Evolutionary conservation across 139 green algal species (phyloP).

Genomic region (Dunaliella sp.): DNA sequence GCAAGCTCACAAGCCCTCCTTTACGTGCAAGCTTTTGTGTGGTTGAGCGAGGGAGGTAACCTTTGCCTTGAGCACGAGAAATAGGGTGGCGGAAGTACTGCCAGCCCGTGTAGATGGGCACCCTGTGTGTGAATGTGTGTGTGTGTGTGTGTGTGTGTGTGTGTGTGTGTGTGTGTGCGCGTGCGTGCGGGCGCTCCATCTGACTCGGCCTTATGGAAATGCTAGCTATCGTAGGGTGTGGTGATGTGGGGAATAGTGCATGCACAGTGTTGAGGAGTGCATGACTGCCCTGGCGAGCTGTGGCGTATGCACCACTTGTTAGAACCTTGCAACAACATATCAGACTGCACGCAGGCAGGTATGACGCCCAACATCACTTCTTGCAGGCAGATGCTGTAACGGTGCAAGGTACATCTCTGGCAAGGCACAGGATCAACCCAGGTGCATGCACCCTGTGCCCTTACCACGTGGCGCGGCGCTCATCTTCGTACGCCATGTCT

Average conservation of each 20-base stretch:
- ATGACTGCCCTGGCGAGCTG: too few relatives aligned
- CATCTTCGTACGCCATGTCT: background rate
- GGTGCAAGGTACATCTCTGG: too few relatives aligned
- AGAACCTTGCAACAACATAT: too few relatives aligned
- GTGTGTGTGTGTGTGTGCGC: background rate
- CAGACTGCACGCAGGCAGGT: too few relatives aligned
- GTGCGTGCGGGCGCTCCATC: background rate
- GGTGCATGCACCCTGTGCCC: background rate
- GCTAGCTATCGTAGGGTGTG: too few relatives aligned
- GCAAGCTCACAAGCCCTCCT: background rate
- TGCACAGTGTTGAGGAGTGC: too few relatives aligned
- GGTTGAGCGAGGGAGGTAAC: background rate
- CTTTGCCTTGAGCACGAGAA: background rate
- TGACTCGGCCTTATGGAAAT: too few relatives aligned
- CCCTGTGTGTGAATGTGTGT: background rate
- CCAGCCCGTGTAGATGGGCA: background rate
- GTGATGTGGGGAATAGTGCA: too few relatives aligned
- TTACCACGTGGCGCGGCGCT: background rate
- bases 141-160: background rate
- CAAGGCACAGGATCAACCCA: too few relatives aligned
- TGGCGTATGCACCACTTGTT: too few relatives aligned
- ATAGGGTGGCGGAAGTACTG: background rate
- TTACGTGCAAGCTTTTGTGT: background rate
- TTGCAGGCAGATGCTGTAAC: too few relatives aligned
- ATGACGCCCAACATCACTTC: too few relatives aligned